Evolutionary conservation across 2,329 filamentous ascomycete genomes (phyloP), one percentile per base, ranked within the genome.

Genomic region (Fusarium vanettenii): DNA sequence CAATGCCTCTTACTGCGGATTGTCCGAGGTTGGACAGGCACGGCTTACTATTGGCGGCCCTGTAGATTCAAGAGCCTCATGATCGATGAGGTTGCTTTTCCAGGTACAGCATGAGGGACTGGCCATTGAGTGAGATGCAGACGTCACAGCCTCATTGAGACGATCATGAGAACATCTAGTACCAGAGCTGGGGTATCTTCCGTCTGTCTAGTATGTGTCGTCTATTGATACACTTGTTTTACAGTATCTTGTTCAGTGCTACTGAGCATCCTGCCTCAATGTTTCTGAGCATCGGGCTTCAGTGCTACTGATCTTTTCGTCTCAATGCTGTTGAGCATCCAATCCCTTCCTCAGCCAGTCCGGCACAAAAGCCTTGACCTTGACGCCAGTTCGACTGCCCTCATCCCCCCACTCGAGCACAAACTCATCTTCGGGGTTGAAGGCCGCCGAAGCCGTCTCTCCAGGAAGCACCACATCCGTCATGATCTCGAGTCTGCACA

Each of bases 401-500:
- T 86, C 86, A 29, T 86, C 85, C 43, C 82, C 84, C 86, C 87
- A 87, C 35, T 87, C 84, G 35, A 93, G 81, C 69, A 89, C 85
- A 76, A 93, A 93, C 82, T 93, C 89, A 67, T 92, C 88, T 1
- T 87, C 87, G 0, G 89, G 87, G 69, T 85, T 89, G 80, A 87
- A 94, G 20, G 89, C 89, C 1, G 92, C 91, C 6, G 89, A 89
- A 0, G 89, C 88, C 72, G 93, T 91, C 66, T 90, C 90, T 6
- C 91, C 93, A 3, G 93, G 93, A 64, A 97, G 85, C 37, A 87
- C 86, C 57, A 97, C 85, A 80, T 95, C 93, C 6, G 94, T 97
- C 95, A 98, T 98, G 80, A 92, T 92, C 85, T 97, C 95, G 76
- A 98, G 84, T 29, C 96, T 91, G 81, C 96, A 98, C 75, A 98